These are phyloP conservation scores for Thielaviopsis punctulata DNA, from an alignment of 2,329 filamentous ascomycete species.

Conservation along the genomic window DNA sequence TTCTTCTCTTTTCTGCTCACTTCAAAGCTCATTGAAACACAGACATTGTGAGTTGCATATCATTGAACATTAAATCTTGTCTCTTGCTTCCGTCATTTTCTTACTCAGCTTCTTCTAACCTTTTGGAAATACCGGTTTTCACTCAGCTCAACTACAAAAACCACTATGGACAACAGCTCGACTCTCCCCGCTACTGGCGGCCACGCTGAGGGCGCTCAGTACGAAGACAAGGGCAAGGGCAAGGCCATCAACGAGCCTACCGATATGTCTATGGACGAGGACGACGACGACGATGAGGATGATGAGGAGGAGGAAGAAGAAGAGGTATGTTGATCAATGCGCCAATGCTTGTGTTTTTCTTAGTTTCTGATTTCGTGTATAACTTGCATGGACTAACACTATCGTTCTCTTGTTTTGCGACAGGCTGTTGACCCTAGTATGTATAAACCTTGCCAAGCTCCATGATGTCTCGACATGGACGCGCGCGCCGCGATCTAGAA, in stretches of 20 bases:
- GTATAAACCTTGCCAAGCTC: slow-evolving; percentile 2
- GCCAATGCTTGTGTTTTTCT: neutral
- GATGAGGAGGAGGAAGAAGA: slow-evolving; percentile 51
- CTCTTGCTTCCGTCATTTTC: too few species aligned
- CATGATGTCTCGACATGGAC: neutral
- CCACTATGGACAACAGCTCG: slow-evolving; percentile 33
- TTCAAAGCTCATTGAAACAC: neutral
- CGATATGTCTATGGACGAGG: slow-evolving; percentile 56
- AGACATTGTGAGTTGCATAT: too few species aligned
- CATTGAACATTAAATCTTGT: too few species aligned
- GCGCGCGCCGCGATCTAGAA: neutral
- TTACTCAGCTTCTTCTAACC: neutral
- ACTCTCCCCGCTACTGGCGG: slow-evolving; percentile 30
- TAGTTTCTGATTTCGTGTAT: neutral
- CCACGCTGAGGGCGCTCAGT: slow-evolving; percentile 21
- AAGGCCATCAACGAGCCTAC: slow-evolving; percentile 45
- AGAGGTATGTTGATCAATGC: slow-evolving; percentile 27
- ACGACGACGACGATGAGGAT: slow-evolving; percentile 50
- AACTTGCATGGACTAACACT: neutral
- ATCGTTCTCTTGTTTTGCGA: neutral
- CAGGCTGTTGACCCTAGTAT: slow-evolving; percentile 10
- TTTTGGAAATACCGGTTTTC: neutral
- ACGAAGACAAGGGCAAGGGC: slow-evolving; percentile 70
- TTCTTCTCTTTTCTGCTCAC: neutral
- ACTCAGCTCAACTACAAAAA: slow-evolving; percentile 14